These are phyloP conservation scores for Boeremia lycopersici DNA, from an alignment of 2,329 filamentous ascomycete species.

Conservation along the genomic window DNA sequence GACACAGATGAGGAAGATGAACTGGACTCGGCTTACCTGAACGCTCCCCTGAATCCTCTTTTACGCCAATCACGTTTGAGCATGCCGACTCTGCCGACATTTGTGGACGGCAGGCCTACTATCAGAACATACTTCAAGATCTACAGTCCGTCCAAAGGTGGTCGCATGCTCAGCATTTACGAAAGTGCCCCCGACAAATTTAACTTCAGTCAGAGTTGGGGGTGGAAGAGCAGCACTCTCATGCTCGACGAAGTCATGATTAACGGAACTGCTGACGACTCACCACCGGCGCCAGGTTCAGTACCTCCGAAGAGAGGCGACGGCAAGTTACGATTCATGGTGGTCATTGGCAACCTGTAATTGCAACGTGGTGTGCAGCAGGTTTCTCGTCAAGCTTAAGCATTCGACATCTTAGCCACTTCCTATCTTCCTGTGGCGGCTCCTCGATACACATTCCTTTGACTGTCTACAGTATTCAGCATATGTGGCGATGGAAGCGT, in stretches of 20 bases:
- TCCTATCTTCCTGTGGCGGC: background rate
- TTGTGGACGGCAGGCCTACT: slow-evolving; percentile 61
- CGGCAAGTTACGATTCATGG: slow-evolving; percentile 63
- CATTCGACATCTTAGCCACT: background rate
- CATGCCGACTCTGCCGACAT: slow-evolving; percentile 56
- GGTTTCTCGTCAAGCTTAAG: background rate
- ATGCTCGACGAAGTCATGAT: slow-evolving; percentile 57
- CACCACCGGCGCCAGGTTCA: slow-evolving; percentile 19
- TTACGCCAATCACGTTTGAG: slow-evolving; percentile 25
- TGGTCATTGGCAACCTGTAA: slow-evolving; percentile 60
- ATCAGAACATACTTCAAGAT: slow-evolving; percentile 69
- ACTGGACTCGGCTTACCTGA: slow-evolving; percentile 28
- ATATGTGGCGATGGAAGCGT: slow-evolving; percentile 1
- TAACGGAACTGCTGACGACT: slow-evolving; percentile 14
- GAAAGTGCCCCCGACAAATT: slow-evolving; percentile 64
- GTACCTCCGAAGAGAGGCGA: slow-evolving; percentile 49
- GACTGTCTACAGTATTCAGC: background rate
- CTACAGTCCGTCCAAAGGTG: slow-evolving; percentile 64
- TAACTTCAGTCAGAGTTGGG: slow-evolving; percentile 66
- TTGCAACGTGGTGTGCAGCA: background rate
- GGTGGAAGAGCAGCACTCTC: slow-evolving; percentile 65
- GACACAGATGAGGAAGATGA: slow-evolving; percentile 38
- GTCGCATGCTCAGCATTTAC: slow-evolving; percentile 64
- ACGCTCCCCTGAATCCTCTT: slow-evolving; percentile 31
- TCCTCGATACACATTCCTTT: background rate